These are phyloP conservation scores for Breynia disticha DNA, from an alignment of 441 rosid species.

Conservation along the genomic window DNA sequence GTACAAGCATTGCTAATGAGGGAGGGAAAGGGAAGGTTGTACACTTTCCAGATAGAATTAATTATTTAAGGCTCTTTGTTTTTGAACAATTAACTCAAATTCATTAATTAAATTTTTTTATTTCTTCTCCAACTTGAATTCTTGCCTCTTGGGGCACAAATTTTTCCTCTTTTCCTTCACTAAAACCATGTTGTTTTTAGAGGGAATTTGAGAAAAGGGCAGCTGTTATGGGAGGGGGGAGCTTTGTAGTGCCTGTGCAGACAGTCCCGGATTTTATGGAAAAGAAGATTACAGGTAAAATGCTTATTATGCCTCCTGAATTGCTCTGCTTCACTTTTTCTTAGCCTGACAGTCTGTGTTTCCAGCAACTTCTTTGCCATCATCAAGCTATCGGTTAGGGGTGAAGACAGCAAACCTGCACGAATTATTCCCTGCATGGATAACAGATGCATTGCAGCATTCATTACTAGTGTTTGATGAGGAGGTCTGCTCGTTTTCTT, in stretches of 20 bases:
- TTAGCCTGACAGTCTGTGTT: conserved; percentile 20
- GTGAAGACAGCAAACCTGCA: conserved; percentile 75
- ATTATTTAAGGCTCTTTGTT: too few species aligned
- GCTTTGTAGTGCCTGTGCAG: conserved; percentile 76
- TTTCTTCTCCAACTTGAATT: too few species aligned
- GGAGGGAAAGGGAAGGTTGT: too few species aligned
- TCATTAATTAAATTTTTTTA: too few species aligned
- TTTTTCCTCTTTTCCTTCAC: not conserved
- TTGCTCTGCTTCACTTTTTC: conserved; percentile 4
- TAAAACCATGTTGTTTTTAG: conserved; percentile 22
- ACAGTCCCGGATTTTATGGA: conserved; percentile 72
- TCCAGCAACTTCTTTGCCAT: conserved; percentile 54
- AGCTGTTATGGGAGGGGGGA: conserved; percentile 78
- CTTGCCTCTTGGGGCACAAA: too few species aligned
- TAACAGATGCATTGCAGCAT: conserved; percentile 63
- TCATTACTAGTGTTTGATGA: conserved; percentile 65
- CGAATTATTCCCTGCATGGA: conserved; percentile 56
- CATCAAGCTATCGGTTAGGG: conserved; percentile 88
- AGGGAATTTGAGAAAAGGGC: conserved; percentile 86
- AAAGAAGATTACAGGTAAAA: conserved; percentile 56
- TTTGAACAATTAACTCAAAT: too few species aligned
- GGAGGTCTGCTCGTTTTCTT: conserved; percentile 40
- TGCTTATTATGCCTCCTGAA: not conserved
- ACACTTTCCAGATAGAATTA: too few species aligned
- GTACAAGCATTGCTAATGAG: too few species aligned